phyloP scores from a whole-genome alignment of 73 alveolate species.

The Breviolum minutum region DNA sequence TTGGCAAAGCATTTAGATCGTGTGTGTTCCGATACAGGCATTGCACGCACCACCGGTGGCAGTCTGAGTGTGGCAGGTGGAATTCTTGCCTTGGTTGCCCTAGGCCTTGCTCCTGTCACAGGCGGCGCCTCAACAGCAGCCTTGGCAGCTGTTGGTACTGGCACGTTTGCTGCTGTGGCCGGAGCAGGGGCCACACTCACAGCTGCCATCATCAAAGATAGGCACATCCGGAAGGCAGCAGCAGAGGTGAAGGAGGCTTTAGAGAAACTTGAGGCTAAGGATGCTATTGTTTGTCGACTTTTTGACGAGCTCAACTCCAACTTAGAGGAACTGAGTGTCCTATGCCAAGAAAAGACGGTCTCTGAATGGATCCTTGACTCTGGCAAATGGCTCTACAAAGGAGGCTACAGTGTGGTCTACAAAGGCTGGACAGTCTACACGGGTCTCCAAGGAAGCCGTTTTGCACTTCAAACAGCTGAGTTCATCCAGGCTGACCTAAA shows the following conservation, averaged over 20 bases:
- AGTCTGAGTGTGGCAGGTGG: neutral
- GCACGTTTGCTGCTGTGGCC: too few relatives aligned
- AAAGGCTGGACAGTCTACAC: neutral
- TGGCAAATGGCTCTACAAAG: neutral
- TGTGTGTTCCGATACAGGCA: neutral
- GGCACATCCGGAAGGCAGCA: neutral
- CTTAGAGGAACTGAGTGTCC: neutral
- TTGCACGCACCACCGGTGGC: neutral
- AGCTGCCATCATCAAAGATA: neutral
- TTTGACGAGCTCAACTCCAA: neutral
- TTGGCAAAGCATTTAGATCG: neutral
- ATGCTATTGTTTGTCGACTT: neutral
- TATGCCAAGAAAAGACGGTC: neutral
- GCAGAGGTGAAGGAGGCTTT: neutral
- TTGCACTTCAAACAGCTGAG: neutral
- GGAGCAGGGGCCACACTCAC: neutral
- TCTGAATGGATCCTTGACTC: neutral
- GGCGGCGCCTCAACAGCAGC: neutral
- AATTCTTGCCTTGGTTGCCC: neutral
- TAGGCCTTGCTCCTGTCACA: neutral
- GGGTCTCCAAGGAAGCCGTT: neutral
- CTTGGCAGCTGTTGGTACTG: neutral
- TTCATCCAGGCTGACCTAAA: neutral
- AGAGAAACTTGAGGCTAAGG: neutral
- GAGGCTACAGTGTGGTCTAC: neutral